phyloP scores from a whole-genome alignment of 2,329 filamentous ascomycete species.

The Chlorencoelia australis region DNA sequence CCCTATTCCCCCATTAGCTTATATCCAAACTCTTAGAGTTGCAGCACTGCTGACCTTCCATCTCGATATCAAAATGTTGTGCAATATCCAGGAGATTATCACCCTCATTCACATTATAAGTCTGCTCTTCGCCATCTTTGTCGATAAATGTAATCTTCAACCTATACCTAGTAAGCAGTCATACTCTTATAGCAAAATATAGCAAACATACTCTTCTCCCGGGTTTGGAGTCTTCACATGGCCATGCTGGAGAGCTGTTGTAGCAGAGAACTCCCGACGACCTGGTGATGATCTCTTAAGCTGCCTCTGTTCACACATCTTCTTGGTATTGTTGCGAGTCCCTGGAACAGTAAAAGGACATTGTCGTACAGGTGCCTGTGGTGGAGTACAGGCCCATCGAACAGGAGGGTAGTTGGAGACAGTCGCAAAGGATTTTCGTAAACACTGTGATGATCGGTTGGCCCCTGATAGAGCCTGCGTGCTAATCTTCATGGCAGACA shows the following conservation, averaged over 20 bases:
- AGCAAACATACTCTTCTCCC: constrained; percentile 69
- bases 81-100: constrained; percentile 95
- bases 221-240: constrained; percentile 77
- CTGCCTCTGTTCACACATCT: constrained; percentile 3
- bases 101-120: constrained; percentile 70
- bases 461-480: constrained; percentile 5
- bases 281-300: background rate
- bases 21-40: background rate
- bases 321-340: constrained; percentile 3
- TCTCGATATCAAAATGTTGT: constrained; percentile 88
- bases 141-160: constrained; percentile 87
- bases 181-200: background rate
- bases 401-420: constrained; percentile 3
- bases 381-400: constrained; percentile 6
- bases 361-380: background rate
- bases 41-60: constrained; percentile 61
- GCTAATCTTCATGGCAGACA: constrained; percentile 11
- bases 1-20: constrained; percentile 33
- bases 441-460: constrained; percentile 9
- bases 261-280: constrained; percentile 50
- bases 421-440: constrained; percentile 8
- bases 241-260: constrained; percentile 53
- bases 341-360: constrained; percentile 3
- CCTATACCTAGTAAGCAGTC: constrained; percentile 34
- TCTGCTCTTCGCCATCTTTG: constrained; percentile 70